A percentile compares a stretch with the other conserved stretches of the same genome.
Evolutionary conservation across 192 early-diverging fungal species (phyloP).

Genomic region (Mortierella hygrophila): DNA sequence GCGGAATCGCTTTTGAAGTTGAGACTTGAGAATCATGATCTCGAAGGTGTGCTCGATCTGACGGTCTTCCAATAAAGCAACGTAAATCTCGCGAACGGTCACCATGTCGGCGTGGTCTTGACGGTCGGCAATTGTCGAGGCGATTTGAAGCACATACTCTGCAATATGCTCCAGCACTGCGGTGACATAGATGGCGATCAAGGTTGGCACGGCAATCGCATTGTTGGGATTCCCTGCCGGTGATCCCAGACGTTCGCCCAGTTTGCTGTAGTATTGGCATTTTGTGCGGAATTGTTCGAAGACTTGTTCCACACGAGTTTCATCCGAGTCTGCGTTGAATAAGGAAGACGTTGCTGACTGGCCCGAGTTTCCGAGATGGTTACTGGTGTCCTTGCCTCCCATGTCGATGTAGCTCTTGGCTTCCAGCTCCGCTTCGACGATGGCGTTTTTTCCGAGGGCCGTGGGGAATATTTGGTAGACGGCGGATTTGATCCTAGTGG

Average conservation of each 20-base stretch:
- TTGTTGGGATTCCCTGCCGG: constrained; percentile 45
- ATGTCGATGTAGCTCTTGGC: constrained; percentile 68
- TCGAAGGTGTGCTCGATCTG: constrained; percentile 65
- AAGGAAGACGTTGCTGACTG: constrained; percentile 39
- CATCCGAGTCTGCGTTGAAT: constrained; percentile 51
- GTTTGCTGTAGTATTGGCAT: constrained; percentile 67
- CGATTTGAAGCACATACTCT: constrained; percentile 64
- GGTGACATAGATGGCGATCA: constrained; percentile 70
- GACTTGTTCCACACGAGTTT: constrained; percentile 53
- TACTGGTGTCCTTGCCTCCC: constrained; percentile 58
- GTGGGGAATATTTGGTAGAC: constrained; percentile 63
- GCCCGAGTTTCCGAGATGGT: constrained; percentile 44
- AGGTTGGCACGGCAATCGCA: constrained; percentile 54
- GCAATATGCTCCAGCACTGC: constrained; percentile 71
- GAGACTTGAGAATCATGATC: constrained; percentile 62
- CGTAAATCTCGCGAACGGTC: constrained; percentile 66
- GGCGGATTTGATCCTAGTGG: constrained; percentile 62
- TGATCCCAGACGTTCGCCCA: constrained; percentile 59
- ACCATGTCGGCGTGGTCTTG: constrained; percentile 65
- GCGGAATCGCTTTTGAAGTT: constrained; percentile 60
- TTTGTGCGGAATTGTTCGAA: constrained; percentile 65
- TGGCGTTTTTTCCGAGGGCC: constrained; percentile 69
- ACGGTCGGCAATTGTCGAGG: constrained; percentile 61
- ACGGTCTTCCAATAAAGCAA: constrained; percentile 62
- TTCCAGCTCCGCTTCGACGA: constrained; percentile 72